These are phyloP conservation scores for Tetrapisispora namnaoensis DNA, from an alignment of 805 yeast species.

Conservation along the genomic window DNA sequence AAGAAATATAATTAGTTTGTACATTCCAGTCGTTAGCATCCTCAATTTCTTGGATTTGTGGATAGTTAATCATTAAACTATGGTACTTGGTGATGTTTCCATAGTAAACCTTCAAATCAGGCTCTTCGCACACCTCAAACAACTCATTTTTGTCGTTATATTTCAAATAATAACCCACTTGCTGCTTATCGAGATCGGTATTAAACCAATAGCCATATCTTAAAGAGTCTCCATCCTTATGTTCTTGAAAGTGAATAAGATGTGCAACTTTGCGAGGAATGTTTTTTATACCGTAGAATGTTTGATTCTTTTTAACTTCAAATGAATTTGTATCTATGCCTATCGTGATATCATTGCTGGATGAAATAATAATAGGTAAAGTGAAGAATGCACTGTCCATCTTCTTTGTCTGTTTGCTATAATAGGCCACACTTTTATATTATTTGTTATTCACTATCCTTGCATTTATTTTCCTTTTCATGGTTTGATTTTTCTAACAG, in stretches of 20 bases:
- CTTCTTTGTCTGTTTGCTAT: neutral
- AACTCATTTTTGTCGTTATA: conserved; percentile 10
- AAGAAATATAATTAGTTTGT: conserved; percentile 9
- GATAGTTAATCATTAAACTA: conserved; percentile 15
- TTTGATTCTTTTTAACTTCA: conserved; percentile 13
- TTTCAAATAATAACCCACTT: conserved; percentile 5
- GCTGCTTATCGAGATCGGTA: neutral
- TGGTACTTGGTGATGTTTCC: conserved; percentile 4
- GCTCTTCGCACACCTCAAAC: conserved; percentile 9
- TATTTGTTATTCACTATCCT: too few species aligned
- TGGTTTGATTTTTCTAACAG: too few species aligned
- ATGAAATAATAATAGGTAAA: neutral
- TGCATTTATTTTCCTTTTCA: neutral
- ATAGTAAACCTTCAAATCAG: neutral
- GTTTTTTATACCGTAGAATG: conserved; percentile 21
- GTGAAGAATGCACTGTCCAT: neutral
- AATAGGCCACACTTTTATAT: neutral
- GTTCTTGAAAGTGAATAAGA: conserved; percentile 19
- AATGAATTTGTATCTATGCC: conserved; percentile 24
- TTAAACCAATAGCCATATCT: conserved; percentile 28
- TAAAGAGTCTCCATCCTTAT: conserved; percentile 2
- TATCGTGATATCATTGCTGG: conserved; percentile 11
- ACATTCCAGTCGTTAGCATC: conserved; percentile 11
- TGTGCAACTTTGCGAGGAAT: conserved; percentile 18
- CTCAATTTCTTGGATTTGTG: conserved; percentile 11